These are phyloP conservation scores for Postia placenta DNA, from an alignment of 768 basidiomycete genomes.

Conservation along the genomic window DNA sequence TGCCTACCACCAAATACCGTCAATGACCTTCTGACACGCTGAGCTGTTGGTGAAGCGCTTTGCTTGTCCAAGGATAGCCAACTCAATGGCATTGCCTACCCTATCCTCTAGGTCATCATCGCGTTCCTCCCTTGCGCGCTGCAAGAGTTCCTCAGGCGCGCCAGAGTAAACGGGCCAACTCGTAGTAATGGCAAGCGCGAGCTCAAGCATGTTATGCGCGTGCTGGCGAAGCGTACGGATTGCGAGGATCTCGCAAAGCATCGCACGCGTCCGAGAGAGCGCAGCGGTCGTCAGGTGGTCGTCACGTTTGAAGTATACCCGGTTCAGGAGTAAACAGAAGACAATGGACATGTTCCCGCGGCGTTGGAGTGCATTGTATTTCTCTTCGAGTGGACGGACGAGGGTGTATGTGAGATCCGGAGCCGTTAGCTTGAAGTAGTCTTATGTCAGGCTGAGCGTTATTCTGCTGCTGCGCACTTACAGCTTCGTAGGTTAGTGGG, in stretches of 20 bases:
- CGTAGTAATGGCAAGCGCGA: slow-evolving; percentile 68
- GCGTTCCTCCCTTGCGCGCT: slow-evolving; percentile 53
- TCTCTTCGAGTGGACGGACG: slow-evolving; percentile 80
- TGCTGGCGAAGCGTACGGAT: slow-evolving; percentile 71
- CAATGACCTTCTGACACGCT: slow-evolving; percentile 86
- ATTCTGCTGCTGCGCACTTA: slow-evolving; percentile 29
- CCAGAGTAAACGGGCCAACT: slow-evolving; percentile 79
- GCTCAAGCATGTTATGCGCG: slow-evolving; percentile 59
- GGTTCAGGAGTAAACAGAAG: slow-evolving; percentile 85
- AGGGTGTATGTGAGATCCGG: slow-evolving; percentile 91
- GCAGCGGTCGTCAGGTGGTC: slow-evolving; percentile 62
- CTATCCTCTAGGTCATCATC: slow-evolving; percentile 71
- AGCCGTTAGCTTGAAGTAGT: slow-evolving; percentile 51
- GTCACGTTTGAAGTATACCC: slow-evolving; percentile 80
- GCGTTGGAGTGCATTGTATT: slow-evolving; percentile 69
- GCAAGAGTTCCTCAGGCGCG: slow-evolving; percentile 53
- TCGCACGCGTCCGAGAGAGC: slow-evolving; percentile 69
- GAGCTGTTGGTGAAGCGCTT: slow-evolving; percentile 88
- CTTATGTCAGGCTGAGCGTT: neutral
- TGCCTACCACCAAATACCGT: slow-evolving; percentile 67
- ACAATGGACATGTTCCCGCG: slow-evolving; percentile 77
- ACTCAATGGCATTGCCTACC: slow-evolving; percentile 89
- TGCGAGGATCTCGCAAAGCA: slow-evolving; percentile 87
- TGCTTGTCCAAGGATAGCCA: slow-evolving; percentile 83
- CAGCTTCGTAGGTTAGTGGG: slow-evolving; percentile 75